These are phyloP conservation scores for Daedaleopsis nitida DNA, from an alignment of 768 basidiomycete genomes.

Conservation along the genomic window DNA sequence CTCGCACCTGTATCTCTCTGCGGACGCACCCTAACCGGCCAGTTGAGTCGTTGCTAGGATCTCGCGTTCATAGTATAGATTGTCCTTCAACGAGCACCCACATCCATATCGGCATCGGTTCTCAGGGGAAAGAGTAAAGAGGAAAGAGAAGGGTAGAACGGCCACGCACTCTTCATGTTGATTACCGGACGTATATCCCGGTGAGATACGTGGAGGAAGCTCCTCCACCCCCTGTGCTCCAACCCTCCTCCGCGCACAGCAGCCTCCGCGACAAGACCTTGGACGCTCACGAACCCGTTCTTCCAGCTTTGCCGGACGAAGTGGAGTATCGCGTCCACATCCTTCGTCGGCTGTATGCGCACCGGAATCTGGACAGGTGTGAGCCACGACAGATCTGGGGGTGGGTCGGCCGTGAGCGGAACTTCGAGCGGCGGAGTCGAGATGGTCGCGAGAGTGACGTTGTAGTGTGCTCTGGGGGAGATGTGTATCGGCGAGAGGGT, in stretches of 20 bases:
- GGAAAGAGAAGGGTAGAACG: not conserved
- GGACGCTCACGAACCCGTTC: slow-evolving; percentile 48
- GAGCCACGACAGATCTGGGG: slow-evolving; percentile 58
- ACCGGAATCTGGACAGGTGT: slow-evolving; percentile 53
- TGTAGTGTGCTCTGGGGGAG: slow-evolving; percentile 42
- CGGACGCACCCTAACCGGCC: too few species aligned
- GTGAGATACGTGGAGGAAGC: slow-evolving; percentile 40
- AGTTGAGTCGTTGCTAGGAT: too few species aligned
- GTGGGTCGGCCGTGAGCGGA: slow-evolving; percentile 53
- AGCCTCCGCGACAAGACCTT: slow-evolving; percentile 44
- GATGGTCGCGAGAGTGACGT: slow-evolving; percentile 48
- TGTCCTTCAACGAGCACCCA: too few species aligned
- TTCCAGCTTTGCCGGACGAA: slow-evolving; percentile 65
- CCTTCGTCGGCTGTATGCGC: slow-evolving; percentile 53
- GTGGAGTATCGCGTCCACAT: slow-evolving; percentile 46
- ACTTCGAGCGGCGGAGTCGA: slow-evolving; percentile 52
- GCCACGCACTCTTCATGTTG: slow-evolving; percentile 53
- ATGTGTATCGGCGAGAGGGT: slow-evolving; percentile 54
- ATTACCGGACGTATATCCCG: slow-evolving; percentile 48
- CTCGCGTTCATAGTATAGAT: too few species aligned
- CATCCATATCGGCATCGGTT: too few species aligned
- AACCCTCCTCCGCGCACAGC: slow-evolving; percentile 53
- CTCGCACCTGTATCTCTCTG: too few species aligned
- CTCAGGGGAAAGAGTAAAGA: not conserved
- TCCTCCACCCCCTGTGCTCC: slow-evolving; percentile 50